Evolutionary conservation across 495 filamentous ascomycete genomes (phyloP), one percentile per base, ranked within the genome.

Genomic region (Trichoderma erinaceum): DNA sequence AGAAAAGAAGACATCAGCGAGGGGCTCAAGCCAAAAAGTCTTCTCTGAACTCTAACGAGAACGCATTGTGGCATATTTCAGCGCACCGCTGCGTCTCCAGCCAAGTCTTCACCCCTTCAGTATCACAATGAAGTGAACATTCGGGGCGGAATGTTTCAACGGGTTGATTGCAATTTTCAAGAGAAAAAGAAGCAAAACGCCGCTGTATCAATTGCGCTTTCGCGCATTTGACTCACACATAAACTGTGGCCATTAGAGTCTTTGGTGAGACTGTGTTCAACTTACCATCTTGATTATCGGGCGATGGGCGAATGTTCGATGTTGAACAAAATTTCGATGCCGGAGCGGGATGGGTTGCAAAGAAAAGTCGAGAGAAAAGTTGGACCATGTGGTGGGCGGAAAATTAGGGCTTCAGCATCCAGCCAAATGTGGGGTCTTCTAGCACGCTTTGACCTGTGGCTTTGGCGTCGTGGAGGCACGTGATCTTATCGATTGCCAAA

Each of bases 1-100:
- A 99, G 96, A 89, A 93, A 89, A 93, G 89, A 93, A 94, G 87
- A 89, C 83, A 92, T 96, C 90, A 96, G 91, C 88, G 86, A 89
- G 65, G 65, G 35, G 65, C 44, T 46, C 65, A 66, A 66, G 65
- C 65, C 65, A 66, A 66, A 84, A 81, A 75, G 86, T 90, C 89
- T 91, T 90, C 86, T 85, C 87, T 90, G 82, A 88, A 92, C 92
- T 96, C 92, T 97, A 97, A 81, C 88, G 90, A 92, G 89, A 84
- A 82, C 80, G 78, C 76, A 80, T 83, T 79, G 74, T 63, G 75
- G 83, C 86, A 83, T 89, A 32, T 61, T 85, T 80, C 86, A 82
- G 81, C 85, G 76, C 80, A 80, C 80, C 72, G 65, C 68, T 70
- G 73, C 77, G 77, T 82, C 90, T 93, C 91, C 89, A 93, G 91